Evolutionary conservation across 495 filamentous ascomycete species (phyloP).

Genomic region (Penicillium fimorum): DNA sequence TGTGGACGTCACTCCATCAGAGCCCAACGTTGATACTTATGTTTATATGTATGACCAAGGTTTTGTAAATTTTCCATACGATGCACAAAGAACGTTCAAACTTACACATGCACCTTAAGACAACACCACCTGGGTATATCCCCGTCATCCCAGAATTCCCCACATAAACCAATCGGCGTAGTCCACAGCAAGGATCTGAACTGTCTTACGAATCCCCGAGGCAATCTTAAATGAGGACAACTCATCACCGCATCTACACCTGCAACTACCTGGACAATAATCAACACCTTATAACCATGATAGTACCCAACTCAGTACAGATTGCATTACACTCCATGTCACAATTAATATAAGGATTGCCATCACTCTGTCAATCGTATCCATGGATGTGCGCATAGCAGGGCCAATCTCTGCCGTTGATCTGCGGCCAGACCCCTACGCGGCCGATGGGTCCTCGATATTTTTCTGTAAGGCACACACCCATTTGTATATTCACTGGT

Average conservation of each 20-base stretch:
- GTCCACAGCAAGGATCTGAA: slow-evolving; percentile 6
- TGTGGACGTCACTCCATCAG: background rate
- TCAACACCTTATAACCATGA: background rate
- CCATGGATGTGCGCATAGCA: slow-evolving; percentile 11
- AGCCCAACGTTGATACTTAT: slow-evolving; percentile 1
- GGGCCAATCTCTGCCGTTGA: background rate
- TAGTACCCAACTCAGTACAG: background rate
- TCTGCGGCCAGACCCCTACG: slow-evolving; percentile 5
- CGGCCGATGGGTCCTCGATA: slow-evolving; percentile 9
- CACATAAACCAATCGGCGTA: slow-evolving; percentile 23
- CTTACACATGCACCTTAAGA: slow-evolving; percentile 4
- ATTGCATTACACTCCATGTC: background rate
- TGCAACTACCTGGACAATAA: background rate
- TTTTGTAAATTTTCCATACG: background rate
- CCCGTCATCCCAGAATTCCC: slow-evolving; percentile 11
- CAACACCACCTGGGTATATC: slow-evolving; percentile 3
- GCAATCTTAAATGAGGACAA: slow-evolving; percentile 10
- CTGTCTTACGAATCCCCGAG: slow-evolving; percentile 19
- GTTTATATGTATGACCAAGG: background rate
- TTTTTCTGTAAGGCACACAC: slow-evolving; percentile 7
- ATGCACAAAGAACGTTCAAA: background rate
- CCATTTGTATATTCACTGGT: background rate
- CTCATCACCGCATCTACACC: slow-evolving; percentile 1
- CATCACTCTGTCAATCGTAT: slow-evolving; percentile 7
- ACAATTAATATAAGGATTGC: background rate